Percentiles rank a stretch among this genome's conserved stretches.
Evolutionary conservation across 2,329 filamentous ascomycete species (phyloP).

Genomic region (Talaromyces rugulosus): DNA sequence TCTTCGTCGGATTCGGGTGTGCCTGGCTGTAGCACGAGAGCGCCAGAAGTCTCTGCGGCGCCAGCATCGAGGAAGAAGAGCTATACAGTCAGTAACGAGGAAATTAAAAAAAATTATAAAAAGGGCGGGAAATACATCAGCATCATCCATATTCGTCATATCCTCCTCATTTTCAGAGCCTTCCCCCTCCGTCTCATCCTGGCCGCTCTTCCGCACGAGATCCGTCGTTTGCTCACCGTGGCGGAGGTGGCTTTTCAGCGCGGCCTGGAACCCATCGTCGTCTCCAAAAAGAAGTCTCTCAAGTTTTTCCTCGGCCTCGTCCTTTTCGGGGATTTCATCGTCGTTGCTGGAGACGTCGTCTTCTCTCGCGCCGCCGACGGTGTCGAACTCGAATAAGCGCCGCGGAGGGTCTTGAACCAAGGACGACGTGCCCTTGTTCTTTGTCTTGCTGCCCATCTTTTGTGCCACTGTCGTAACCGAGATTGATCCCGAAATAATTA

Average conservation of each 20-base stretch:
- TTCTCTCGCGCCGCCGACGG: conserved; percentile 17
- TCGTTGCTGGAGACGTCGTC: conserved; percentile 20
- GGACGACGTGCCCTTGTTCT: background rate
- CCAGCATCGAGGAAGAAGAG: conserved; percentile 80
- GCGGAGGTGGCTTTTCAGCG: conserved; percentile 57
- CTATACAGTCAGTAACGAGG: conserved; percentile 25
- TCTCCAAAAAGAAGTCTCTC: conserved; percentile 88
- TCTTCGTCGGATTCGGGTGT: conserved; percentile 36
- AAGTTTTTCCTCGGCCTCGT: conserved; percentile 77
- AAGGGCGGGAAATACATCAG: conserved; percentile 52
- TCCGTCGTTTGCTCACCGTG: conserved; percentile 34
- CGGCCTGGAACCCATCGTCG: conserved; percentile 72
- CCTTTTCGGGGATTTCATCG: conserved; percentile 57
- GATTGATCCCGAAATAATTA: background rate
- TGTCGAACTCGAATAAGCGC: conserved; percentile 17
- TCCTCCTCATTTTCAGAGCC: conserved; percentile 46
- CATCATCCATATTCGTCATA: conserved; percentile 67
- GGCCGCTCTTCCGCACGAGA: conserved; percentile 29
- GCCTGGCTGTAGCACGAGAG: conserved; percentile 29
- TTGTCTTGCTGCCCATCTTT: background rate
- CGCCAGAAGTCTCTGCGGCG: conserved; percentile 37
- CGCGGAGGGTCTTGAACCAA: conserved; percentile 20
- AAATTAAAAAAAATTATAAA: background rate
- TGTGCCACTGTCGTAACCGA: conserved; percentile 16
- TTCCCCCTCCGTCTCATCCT: conserved; percentile 25